Evolutionary conservation across 1,284 basidiomycete genomes (phyloP), one percentile per base, ranked within the genome.

Genomic region (Meripilus lineatus): DNA sequence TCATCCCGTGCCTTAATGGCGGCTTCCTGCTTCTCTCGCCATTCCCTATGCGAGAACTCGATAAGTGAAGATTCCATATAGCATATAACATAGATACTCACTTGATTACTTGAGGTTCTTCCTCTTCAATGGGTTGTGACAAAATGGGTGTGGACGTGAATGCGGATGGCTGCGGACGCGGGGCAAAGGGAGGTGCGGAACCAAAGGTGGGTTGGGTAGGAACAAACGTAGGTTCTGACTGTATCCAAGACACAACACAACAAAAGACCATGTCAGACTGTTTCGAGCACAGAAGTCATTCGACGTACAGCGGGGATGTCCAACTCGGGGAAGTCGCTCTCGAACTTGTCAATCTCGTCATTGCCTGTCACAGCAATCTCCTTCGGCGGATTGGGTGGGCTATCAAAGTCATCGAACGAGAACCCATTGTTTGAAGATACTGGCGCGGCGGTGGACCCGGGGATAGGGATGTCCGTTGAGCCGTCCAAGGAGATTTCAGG

Each of bases 91-190:
- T 23, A 28, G 3, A 40, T 17, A 64, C 77, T 42, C 52, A 88
- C 86, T 77, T 85, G 72, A 95, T 93, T 25, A 90, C 88, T 58
- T 93, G 81, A 1, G 91, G 88, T 59, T 96, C 93, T 22, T 93
- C 89, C 62, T 93, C 89, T 52, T 75, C 68, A 35, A 84, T 59
- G 52, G 75, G 64, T 62, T 87, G 81, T 61, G 73, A 74, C 53
- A 90, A 62, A 51, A 88, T 84, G 24, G 88, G 84, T 4, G 84
- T 87, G 4, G 80, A 77, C 3, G 84, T 71, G 49, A 78, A 77
- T 0, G 74, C 72, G 3, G 84, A 84, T 6, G 75, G 74, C 54
- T 87, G 84, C 3, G 86, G 86, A 35, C 79, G 77, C 6, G 86
- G 86, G 25, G 86, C 86, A 51, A 85, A 84, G 1, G 78, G 66